These are phyloP conservation scores for Taphrina wiesneri DNA, from an alignment of 1,139 yeast species.

Conservation along the genomic window DNA sequence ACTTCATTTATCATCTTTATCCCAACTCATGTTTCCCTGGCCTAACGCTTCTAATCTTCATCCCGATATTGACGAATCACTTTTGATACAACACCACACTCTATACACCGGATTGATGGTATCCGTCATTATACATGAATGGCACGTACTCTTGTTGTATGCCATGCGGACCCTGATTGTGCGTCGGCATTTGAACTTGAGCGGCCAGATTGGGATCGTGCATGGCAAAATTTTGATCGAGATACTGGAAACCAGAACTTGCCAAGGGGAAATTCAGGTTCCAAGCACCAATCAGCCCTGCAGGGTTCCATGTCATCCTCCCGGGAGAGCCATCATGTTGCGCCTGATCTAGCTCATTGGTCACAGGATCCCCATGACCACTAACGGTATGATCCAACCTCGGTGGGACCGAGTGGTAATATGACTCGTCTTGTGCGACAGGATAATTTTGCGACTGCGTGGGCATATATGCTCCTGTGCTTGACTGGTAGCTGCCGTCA, in stretches of 20 bases:
- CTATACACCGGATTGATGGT: neutral
- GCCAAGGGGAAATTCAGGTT: conserved; percentile 12
- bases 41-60: no score
- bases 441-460: neutral
- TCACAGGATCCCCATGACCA: neutral
- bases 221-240: neutral
- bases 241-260: neutral
- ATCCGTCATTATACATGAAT: neutral
- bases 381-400: neutral
- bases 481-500: neutral
- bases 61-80: no score
- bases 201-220: neutral
- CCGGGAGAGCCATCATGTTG: neutral
- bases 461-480: neutral
- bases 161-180: neutral
- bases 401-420: neutral
- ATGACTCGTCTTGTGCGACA: neutral
- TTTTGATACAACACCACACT: neutral
- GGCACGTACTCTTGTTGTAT: conserved; percentile 2
- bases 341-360: neutral
- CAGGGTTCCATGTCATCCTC: conserved; percentile 18
- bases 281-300: conserved; percentile 27
- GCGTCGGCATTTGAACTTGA: neutral
- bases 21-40: no score
- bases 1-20: no score